Conservation (phyloP, 345 rosid genomes). For the Moringa oleifera region DNA sequence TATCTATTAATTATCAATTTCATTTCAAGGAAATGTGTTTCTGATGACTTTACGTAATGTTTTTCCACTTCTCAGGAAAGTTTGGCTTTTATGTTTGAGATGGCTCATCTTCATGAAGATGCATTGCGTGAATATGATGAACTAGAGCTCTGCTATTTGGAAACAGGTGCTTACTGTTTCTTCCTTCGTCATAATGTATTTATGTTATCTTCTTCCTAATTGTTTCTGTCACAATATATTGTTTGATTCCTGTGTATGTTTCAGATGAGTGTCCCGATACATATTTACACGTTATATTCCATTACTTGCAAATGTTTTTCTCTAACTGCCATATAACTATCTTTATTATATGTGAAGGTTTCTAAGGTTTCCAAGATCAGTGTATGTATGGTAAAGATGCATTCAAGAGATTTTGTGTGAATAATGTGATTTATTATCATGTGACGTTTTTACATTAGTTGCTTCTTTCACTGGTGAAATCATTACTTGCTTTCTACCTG, state of each 20-base stretch:
- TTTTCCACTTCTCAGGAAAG: conserved; percentile 65
- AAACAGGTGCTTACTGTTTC: conserved; percentile 57
- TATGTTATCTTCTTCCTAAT: neutral
- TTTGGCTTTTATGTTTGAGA: conserved; percentile 97
- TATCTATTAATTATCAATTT: conserved; percentile 14
- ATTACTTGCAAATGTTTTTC: neutral
- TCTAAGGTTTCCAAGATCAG: no score
- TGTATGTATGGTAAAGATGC: no score
- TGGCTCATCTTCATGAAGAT: conserved; percentile 95
- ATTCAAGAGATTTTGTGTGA: no score
- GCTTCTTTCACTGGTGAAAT: conserved; percentile 7
- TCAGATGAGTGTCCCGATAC: no score
- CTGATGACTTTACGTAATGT: conserved; percentile 14
- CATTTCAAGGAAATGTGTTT: conserved; percentile 17
- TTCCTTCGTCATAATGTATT: conserved; percentile 2
- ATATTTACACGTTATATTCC: neutral
- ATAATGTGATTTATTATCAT: no score
- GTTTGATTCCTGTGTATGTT: neutral
- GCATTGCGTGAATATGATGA: conserved; percentile 96
- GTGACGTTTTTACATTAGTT: neutral
- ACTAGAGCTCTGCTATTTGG: conserved; percentile 88
- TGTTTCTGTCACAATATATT: neutral
- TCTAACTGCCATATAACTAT: neutral
- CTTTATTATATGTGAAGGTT: neutral
- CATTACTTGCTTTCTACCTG: neutral